phyloP scores from a whole-genome alignment of 2,329 filamentous ascomycete species.

The Sclerotinia minor region DNA sequence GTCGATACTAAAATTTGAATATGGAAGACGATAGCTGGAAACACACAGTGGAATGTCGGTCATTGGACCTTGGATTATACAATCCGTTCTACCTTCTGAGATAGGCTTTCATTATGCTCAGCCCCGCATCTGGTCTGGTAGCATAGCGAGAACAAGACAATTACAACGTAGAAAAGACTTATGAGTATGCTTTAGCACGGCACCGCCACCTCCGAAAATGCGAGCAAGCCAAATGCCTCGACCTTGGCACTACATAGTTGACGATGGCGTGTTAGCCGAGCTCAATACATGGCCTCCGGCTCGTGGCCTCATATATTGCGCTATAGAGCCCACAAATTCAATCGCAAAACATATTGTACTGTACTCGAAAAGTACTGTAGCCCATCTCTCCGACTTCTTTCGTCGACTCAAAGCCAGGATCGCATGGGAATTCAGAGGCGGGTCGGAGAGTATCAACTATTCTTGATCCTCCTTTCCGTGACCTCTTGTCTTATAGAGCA shows the following conservation, averaged over 20 bases:
- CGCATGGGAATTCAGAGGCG: not conserved
- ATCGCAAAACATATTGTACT: not conserved
- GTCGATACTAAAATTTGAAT: too few species aligned
- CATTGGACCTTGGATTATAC: constrained; percentile 30
- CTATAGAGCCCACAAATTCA: not conserved
- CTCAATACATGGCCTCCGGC: constrained; percentile 23
- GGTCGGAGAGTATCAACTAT: not conserved
- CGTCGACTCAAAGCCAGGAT: not conserved
- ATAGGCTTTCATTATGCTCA: constrained; percentile 46
- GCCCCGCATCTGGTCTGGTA: constrained; percentile 39
- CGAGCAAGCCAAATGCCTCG: constrained; percentile 25
- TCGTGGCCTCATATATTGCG: not conserved
- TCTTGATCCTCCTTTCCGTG: not conserved
- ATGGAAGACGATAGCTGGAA: constrained; percentile 44
- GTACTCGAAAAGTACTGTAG: constrained; percentile 7
- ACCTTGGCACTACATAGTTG: not conserved
- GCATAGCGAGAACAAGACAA: constrained; percentile 24
- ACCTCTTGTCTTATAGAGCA: not conserved
- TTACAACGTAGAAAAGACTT: constrained; percentile 40
- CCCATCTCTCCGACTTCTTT: not conserved
- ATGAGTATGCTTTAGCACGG: constrained; percentile 27
- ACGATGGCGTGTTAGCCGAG: constrained; percentile 33
- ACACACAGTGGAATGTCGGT: constrained; percentile 42
- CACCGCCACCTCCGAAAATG: constrained; percentile 27
- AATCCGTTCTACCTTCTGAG: constrained; percentile 25